Conservation (phyloP, 2,329 filamentous ascomycete genomes). For the Capronia epimyces region DNA sequence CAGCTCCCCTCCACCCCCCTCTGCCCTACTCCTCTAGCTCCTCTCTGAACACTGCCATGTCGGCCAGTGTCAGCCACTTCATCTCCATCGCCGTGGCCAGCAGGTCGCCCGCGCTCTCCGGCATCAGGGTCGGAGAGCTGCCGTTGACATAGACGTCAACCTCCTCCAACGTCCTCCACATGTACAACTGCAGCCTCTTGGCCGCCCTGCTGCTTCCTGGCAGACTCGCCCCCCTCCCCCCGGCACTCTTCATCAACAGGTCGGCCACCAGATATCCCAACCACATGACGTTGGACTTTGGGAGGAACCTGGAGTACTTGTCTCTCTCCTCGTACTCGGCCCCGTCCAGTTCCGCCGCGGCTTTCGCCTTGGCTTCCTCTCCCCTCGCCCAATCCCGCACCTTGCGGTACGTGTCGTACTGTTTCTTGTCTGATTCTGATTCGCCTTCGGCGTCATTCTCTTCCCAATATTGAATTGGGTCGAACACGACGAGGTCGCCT, state of each 20-base stretch:
- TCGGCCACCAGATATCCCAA: constrained; percentile 56
- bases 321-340: constrained; percentile 33
- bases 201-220: constrained; percentile 17
- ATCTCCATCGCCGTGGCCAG: constrained; percentile 16
- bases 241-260: constrained; percentile 37
- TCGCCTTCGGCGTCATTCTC: constrained; percentile 10
- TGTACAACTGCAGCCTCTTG: constrained; percentile 22
- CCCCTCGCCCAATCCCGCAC: constrained; percentile 15
- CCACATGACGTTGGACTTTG: constrained; percentile 60
- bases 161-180: constrained; percentile 22
- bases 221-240: constrained; percentile 11
- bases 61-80: constrained; percentile 21
- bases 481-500: constrained; percentile 14
- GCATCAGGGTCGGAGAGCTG: constrained; percentile 10
- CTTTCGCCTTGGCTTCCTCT: constrained; percentile 26
- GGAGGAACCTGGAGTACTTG: constrained; percentile 53
- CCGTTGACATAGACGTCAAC: constrained; percentile 15
- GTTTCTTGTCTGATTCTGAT: constrained; percentile 9
- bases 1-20: constrained; percentile 38
- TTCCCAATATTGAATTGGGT: constrained; percentile 18
- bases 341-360: constrained; percentile 30
- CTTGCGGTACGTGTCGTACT: constrained; percentile 17
- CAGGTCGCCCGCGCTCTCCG: constrained; percentile 19
- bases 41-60: constrained; percentile 24
- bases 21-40: constrained; percentile 26